A percentile compares a stretch with the other conserved stretches of the same genome.
Conservation (phyloP, 2,329 filamentous ascomycete species). For the Amphichorda felina region DNA sequence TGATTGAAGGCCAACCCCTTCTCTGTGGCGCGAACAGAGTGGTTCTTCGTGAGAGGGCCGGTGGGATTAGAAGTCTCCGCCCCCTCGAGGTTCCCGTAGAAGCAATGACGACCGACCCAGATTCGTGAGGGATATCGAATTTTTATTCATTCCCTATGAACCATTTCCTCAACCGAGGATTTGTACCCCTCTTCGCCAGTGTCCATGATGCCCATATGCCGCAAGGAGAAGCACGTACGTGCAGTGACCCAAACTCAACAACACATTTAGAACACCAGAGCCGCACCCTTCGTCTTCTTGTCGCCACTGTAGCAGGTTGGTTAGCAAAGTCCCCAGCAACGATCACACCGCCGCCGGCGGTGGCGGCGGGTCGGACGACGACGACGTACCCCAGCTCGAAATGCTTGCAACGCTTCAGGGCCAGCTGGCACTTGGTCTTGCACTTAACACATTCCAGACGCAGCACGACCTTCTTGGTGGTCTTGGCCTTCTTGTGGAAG, state of each 20-base stretch:
- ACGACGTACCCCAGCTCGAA: conserved; percentile 91
- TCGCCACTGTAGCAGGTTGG: conserved; percentile 62
- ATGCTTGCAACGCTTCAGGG: conserved; percentile 99
- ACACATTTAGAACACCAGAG: conserved; percentile 91
- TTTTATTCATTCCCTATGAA: conserved; percentile 26
- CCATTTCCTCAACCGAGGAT: conserved; percentile 28
- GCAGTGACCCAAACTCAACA: conserved; percentile 32
- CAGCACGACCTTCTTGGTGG: conserved; percentile 99
- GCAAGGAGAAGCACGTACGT: conserved; percentile 28
- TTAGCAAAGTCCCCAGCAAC: conserved; percentile 17
- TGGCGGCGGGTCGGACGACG: background rate
- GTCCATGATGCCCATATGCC: conserved; percentile 34
- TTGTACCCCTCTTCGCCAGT: conserved; percentile 34
- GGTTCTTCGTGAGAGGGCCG: too few relatives aligned
- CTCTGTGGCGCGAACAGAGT: too few relatives aligned
- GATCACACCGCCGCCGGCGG: too few relatives aligned
- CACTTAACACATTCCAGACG: conserved; percentile 94
- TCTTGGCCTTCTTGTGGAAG: conserved; percentile 99
- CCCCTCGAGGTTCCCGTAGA: too few relatives aligned
- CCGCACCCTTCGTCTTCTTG: conserved; percentile 99
- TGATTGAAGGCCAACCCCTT: too few relatives aligned
- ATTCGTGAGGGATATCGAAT: conserved; percentile 1
- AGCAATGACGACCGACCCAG: too few relatives aligned
- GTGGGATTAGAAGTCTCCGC: too few relatives aligned
- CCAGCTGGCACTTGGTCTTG: conserved; percentile 97